A percentile compares a stretch with the other conserved stretches of the same genome.
Conservation (phyloP, 305 asterid species). For the Salvia sclarea region DNA sequence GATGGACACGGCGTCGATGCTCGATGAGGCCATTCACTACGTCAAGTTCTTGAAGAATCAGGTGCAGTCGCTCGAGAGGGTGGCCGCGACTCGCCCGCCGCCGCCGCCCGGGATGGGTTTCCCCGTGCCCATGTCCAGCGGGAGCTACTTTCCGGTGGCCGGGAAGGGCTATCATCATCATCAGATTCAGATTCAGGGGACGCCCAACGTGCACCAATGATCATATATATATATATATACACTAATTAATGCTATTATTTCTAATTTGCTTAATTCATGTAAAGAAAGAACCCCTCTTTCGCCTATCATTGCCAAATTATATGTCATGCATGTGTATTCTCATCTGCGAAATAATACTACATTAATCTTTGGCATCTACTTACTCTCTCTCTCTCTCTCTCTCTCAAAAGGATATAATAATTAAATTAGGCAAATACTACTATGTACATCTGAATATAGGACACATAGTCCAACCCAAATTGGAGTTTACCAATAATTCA, state of each 20-base stretch:
- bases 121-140: constrained; percentile 86
- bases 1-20: constrained; percentile 99
- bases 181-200: no score
- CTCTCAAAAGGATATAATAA: no score
- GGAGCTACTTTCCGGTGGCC: constrained; percentile 57
- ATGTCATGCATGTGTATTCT: constrained; percentile 41
- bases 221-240: background rate
- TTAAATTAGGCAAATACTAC: no score
- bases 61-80: constrained; percentile 76
- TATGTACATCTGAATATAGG: no score
- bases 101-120: constrained; percentile 62
- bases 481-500: no score
- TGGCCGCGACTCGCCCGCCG: constrained; percentile 52
- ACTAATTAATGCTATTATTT: background rate
- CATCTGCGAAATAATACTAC: constrained; percentile 34
- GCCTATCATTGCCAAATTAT: constrained; percentile 44
- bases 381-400: constrained; percentile 21
- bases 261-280: constrained; percentile 35
- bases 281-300: constrained; percentile 31
- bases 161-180: constrained; percentile 49
- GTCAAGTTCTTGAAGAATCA: constrained; percentile 86
- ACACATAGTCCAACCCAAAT: no score
- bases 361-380: constrained; percentile 29
- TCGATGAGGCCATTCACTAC: constrained; percentile 94
- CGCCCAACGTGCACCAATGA: constrained; percentile 2